A percentile compares a stretch with the other conserved stretches of the same genome.
Evolutionary conservation across 306 rosid genomes (phyloP).

Genomic region (Quercus dentata): DNA sequence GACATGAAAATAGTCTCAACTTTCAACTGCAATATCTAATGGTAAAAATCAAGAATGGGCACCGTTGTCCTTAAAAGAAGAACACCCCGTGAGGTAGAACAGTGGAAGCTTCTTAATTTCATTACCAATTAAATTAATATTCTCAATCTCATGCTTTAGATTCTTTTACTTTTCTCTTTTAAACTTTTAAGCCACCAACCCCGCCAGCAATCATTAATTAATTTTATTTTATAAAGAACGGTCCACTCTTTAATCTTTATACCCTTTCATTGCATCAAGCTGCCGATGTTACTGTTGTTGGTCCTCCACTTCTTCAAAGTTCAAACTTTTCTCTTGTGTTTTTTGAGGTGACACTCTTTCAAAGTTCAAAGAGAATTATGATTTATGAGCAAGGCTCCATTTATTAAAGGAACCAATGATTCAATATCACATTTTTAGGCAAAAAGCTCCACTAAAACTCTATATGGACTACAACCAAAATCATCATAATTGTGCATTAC

Average conservation of each 20-base stretch:
- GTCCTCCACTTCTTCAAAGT: not conserved
- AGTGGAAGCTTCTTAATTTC: conserved; percentile 2
- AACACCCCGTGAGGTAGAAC: conserved; percentile 10
- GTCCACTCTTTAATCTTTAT: conserved; percentile 7
- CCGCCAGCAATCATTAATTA: conserved; percentile 26
- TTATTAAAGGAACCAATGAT: not conserved
- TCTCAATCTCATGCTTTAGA: conserved; percentile 7
- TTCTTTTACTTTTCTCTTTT: not conserved
- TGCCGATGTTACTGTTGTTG: not conserved
- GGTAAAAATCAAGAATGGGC: not conserved
- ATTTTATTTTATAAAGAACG: not conserved
- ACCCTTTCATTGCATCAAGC: not conserved
- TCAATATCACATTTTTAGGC: not conserved
- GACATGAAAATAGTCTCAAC: too few relatives aligned
- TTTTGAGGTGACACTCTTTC: too few relatives aligned
- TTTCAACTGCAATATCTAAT: not conserved
- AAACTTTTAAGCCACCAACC: conserved; percentile 14
- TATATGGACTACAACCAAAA: not conserved
- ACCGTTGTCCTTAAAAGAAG: not conserved
- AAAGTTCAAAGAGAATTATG: not conserved
- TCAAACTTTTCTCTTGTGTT: too few relatives aligned
- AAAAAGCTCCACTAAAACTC: not conserved
- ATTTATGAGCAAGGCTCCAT: not conserved
- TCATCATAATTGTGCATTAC: conserved; percentile 15
- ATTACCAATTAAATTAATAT: not conserved